Evolutionary conservation across 139 green algal genomes (phyloP), one percentile per base, ranked within the genome.

Genomic region (Pleodorina starrii): DNA sequence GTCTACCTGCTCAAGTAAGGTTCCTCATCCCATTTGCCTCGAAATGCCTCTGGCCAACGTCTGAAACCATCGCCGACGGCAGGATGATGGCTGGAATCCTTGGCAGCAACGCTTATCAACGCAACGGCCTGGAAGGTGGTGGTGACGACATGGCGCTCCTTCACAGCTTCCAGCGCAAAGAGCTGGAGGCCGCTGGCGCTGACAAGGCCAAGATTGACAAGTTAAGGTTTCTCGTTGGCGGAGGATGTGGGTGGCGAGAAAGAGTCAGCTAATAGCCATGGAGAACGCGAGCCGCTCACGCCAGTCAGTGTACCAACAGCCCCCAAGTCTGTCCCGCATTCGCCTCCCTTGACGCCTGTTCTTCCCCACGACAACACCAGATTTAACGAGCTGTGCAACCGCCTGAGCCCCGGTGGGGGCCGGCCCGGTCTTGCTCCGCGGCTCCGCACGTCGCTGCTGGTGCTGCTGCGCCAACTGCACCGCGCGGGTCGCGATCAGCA

Each of bases 131-230:
- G n/a, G 81, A 78, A 42, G 44, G 60, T 29, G 81, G 63, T 12
- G 81, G 81, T 16, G 81, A 87, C 44, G 63, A 87, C 43, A 68
- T 5, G 7, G 81, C 60, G n/a, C 63, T 87, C 7, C 21, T 78
- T 0, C 63, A 50, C 0, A 48, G n/a, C 23, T 35, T 87, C n/a
- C n/a, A n/a, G 21, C 27, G 29, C 16, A 78, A 78, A 60, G 81
- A 87, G 11, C 32, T 87, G 0, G 81, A 87, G n/a, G 60, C 63
- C 21, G n/a, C 63, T 35, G 81, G 81, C 40, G 59, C 59, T 5
- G 59, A 75, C 80, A 76, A 59, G 60, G 42, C 27, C 43, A 87
- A 78, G 81, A 5, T 40, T 0, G 80, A 87, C 29, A 63, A 63
- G 80, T 66, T n/a, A 16, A 36, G 32, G 29, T 66, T 21, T 25